Evolutionary conservation across 192 early-diverging fungal genomes (phyloP), one percentile per base, ranked within the genome.

Genomic region (Coemansia sp.): DNA sequence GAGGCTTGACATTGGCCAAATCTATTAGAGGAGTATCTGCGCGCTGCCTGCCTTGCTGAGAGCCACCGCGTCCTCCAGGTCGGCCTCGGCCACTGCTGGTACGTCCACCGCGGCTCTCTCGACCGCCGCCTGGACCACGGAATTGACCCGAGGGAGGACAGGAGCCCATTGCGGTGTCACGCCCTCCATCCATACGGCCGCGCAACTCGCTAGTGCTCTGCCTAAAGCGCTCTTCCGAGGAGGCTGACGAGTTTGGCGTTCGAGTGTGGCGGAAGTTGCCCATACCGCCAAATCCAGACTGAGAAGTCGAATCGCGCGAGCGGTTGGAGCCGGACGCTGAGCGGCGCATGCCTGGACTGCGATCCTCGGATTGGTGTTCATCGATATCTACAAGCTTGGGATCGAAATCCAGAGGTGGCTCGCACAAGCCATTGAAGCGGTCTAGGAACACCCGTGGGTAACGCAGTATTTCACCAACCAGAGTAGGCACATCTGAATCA

Each of bases 361-460:
- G 74, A 58, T 80, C 80, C 1, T 70, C 76, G 3, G 76, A 64
- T 67, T 76, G 78, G 67, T 84, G 75, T 44, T 77, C 77, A 61
- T 81, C 71, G 53, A 77, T 63, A 67, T 70, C 66, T 66, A 79
- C 45, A 66, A 76, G 77, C 55, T 85, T 80, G 69, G 75, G 65
- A 66, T 82, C 65, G 58, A 85, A 76, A n/a, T 87, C 85, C 5
- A 79, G 68, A 9, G 90, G 90, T 55, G 87, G 83, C 36, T 91
- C 82, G 76, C 88, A 90, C 41, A 91, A 72, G 7, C 71, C 67
- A 62, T 84, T 86, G 80, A 94, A 95, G 71, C 89, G 88, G 82
- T 91, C 85, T 71, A 96, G 83, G 78, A 96, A 96, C 62, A 80
- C 88, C 31, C 84, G 83, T 55, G 87, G 83, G 62, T 93, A 94